Percentiles rank a stretch among this genome's conserved stretches.
These are phyloP conservation scores for Phialophora verrucosa DNA, from an alignment of 2,329 filamentous ascomycete species.

Conservation along the genomic window DNA sequence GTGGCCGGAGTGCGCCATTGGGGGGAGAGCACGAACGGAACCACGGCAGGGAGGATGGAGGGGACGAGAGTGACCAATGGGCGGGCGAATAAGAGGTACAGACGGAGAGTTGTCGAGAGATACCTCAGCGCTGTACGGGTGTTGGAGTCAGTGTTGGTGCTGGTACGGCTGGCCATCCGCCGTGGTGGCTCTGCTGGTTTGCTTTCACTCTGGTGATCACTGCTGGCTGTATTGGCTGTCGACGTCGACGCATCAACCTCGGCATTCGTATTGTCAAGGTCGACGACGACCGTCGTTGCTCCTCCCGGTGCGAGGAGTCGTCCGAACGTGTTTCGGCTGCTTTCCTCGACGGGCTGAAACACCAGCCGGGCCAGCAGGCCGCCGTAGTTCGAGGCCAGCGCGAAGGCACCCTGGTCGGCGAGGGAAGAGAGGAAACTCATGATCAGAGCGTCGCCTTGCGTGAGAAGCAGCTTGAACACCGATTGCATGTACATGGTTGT, in stretches of 20 bases:
- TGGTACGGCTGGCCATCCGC: not conserved
- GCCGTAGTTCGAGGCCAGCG: conserved; percentile 92
- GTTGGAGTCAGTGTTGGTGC: conserved; percentile 20
- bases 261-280: not conserved
- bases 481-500: conserved; percentile 87
- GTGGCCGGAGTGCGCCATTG: conserved; percentile 78
- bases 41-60: conserved; percentile 71
- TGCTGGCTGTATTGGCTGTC: not conserved
- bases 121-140: conserved; percentile 38
- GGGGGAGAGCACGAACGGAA: conserved; percentile 75
- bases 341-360: conserved; percentile 95
- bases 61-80: conserved; percentile 74
- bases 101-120: conserved; percentile 64
- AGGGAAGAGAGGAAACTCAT: conserved; percentile 78
- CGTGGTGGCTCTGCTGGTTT: not conserved
- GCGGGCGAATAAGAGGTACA: conserved; percentile 76
- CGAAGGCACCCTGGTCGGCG: conserved; percentile 86
- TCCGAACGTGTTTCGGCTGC: conserved; percentile 86
- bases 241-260: not conserved
- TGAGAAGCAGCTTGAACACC: conserved; percentile 88
- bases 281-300: not conserved
- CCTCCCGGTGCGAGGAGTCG: conserved; percentile 63
- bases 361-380: conserved; percentile 85
- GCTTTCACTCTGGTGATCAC: not conserved
- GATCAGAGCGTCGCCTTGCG: conserved; percentile 90